Base-by-base conservation (phyloP, 352 stramenopile genomes). In the Blastocystis sp. region DNA sequence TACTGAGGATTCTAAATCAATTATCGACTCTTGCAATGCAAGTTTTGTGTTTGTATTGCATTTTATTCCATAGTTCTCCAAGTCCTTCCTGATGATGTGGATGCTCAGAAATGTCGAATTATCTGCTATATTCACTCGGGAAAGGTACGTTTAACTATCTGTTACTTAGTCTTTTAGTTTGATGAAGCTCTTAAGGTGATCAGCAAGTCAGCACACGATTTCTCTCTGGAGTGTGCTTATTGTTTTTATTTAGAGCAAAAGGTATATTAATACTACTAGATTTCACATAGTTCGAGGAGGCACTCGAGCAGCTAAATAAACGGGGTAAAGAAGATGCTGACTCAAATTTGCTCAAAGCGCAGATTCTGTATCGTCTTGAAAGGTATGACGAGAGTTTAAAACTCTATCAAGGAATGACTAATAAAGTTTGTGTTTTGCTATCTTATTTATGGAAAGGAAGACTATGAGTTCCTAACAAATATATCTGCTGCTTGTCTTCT, bases 71-170 rank as follows among this genome's bases (percentile, higher is more conserved):
- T 85, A 85, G 73, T 85, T n/a, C 47, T 85, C 34, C 45, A 85
- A 50, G n/a, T 53, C 43, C 73, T 85, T 3, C 73, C 73, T 39
- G 73, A 85, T 85, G 73, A 85, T 62, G 50, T 47, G 5, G 73
- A 85, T 47, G 73, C 73, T 37, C 73, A 85, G 50, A 85, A 85
- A 85, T 85, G 73, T 39, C 65, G 53, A 69, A 66, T 85, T 45
- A 55, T 85, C 2, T 64, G 47, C 0, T 85, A 68, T 41, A 85
- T 85, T 30, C 65, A 85, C 53, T 53, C 43, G n/a, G 73, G 73
- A 47, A 85, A 66, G 55, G 73, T 85, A 65, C 3, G 7, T 24
- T 66, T 20, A 24, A 18, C 7, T 24, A 3, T 68, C 2, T 5
- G 18, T 66, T 66, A 0, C 39, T 16, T 2, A 26, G 68, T 18